Evolutionary conservation across 331 rosid genomes (phyloP), one percentile per base, ranked within the genome.

Genomic region (Erythrophleum ivorense): DNA sequence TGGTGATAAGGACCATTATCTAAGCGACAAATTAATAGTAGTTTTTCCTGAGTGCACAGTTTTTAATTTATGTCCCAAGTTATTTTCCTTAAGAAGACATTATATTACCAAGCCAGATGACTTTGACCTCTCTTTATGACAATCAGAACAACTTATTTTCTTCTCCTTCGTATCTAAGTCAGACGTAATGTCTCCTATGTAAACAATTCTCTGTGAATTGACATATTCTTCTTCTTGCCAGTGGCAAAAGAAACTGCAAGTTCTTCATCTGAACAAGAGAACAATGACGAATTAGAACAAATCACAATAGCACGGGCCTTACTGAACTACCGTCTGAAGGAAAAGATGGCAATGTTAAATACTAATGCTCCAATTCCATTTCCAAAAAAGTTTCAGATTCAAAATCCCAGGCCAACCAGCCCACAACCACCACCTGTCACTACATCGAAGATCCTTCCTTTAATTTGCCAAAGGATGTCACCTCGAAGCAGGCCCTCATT

Each of bases 241-340:
- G 99, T 96, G 97, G 95, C 93, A 29, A 96, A 94, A 86, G 98
- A 92, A 78, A 86, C 97, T 48, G 91, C 97, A 18, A 91, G 90
- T 68, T 94, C 98, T 59, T 93, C 99, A 65, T 85, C 91, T 41
- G 99, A 96, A 81, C 91, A 93, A 0, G 99, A 96, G 62, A 90
- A 79, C 90, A 92, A 73, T 18, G 99, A 96, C 64, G 99, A 96
- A 80, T 81, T 94, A 76, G 99, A 96, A 85, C 99, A 96, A 86
- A 94, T 94, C 87, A 93, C 97, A 3, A 89, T 96, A 86, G 97
- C 99, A 4, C 88, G 98, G 67, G 97, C 98, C 57, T 87, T 96
- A 29, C 68, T 88, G 59, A 91, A 88, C 75, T 96, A 86, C 85
- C 97, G 97, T 0, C 67, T 87, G 83, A 94, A 94, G 89, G 98